Percentiles rank a stretch among this genome's conserved stretches.
Evolutionary conservation across 2,329 filamentous ascomycete genomes (phyloP).

Genomic region (Geosmithia flava): DNA sequence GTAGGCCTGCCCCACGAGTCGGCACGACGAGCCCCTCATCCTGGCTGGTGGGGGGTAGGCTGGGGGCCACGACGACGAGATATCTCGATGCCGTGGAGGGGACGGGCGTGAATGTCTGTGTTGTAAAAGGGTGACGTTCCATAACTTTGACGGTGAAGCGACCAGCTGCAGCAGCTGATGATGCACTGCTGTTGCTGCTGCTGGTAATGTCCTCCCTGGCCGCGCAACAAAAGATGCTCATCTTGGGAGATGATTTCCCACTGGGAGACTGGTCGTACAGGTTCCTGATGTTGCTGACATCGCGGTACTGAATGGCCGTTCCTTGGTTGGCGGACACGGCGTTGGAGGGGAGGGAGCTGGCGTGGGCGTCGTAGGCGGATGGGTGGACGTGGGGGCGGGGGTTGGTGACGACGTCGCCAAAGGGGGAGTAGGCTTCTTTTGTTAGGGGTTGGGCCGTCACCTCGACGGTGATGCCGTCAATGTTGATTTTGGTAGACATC

Average conservation of each 20-base stretch:
- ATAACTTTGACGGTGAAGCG: constrained; percentile 56
- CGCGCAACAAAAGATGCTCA: constrained; percentile 83
- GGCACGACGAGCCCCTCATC: constrained; percentile 15
- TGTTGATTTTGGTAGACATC: constrained; percentile 14
- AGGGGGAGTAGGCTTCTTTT: constrained; percentile 56
- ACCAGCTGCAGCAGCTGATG: constrained; percentile 2
- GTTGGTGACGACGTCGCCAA: constrained; percentile 74
- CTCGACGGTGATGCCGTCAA: constrained; percentile 10
- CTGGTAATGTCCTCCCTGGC: constrained; percentile 11
- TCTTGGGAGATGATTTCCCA: constrained; percentile 37
- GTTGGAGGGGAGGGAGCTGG: constrained; percentile 25
- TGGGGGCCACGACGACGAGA: constrained; percentile 82
- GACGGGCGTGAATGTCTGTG: constrained; percentile 83
- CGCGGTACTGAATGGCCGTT: constrained; percentile 73
- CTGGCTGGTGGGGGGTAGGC: constrained; percentile 31
- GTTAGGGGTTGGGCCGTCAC: constrained; percentile 56
- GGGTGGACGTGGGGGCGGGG: constrained; percentile 47
- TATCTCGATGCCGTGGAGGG: constrained; percentile 43
- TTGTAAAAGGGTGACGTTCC: constrained; percentile 87
- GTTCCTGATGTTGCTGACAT: constrained; percentile 63
- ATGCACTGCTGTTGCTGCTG: constrained; percentile 1
- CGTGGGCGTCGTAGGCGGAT: constrained; percentile 27
- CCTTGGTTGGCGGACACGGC: constrained; percentile 68
- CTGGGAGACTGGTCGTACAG: constrained; percentile 57
- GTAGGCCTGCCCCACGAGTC: constrained; percentile 23